Evolutionary conservation across 495 filamentous ascomycete genomes (phyloP).

Genomic region (Hypoxylon perforatum): DNA sequence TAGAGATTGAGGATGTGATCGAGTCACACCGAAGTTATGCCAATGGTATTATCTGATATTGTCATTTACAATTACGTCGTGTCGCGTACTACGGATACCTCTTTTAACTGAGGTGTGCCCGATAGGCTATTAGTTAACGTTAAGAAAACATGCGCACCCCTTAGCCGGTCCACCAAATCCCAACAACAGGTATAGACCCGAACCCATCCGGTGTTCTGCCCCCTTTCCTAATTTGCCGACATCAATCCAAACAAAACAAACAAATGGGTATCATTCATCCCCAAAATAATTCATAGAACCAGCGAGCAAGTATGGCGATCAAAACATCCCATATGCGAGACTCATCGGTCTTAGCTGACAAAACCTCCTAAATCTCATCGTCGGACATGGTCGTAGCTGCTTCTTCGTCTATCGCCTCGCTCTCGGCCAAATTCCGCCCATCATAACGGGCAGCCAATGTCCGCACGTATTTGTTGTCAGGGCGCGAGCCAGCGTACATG

Average conservation of each 20-base stretch:
- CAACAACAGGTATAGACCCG: neutral
- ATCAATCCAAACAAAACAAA: neutral
- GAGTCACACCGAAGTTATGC: no score
- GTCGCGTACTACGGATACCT: neutral
- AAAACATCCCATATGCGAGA: constrained; percentile 9
- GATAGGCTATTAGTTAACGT: neutral
- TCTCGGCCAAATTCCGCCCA: constrained; percentile 18
- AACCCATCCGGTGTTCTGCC: neutral
- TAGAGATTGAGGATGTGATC: no score
- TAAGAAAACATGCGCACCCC: constrained; percentile 11
- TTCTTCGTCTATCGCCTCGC: constrained; percentile 29
- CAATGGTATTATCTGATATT: neutral
- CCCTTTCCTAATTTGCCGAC: neutral
- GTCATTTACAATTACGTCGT: neutral
- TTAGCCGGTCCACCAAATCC: neutral
- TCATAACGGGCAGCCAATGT: constrained; percentile 28
- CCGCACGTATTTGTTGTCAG: constrained; percentile 51
- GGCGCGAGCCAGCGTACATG: constrained; percentile 59
- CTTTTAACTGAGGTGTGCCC: neutral
- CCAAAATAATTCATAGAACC: constrained; percentile 3
- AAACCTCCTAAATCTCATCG: constrained; percentile 22
- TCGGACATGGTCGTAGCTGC: constrained; percentile 23
- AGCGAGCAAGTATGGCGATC: constrained; percentile 3
- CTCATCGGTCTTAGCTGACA: neutral
- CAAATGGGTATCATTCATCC: constrained; percentile 29